Base-by-base conservation (phyloP, 306 rosid species). In the Pyrus betulifolia region DNA sequence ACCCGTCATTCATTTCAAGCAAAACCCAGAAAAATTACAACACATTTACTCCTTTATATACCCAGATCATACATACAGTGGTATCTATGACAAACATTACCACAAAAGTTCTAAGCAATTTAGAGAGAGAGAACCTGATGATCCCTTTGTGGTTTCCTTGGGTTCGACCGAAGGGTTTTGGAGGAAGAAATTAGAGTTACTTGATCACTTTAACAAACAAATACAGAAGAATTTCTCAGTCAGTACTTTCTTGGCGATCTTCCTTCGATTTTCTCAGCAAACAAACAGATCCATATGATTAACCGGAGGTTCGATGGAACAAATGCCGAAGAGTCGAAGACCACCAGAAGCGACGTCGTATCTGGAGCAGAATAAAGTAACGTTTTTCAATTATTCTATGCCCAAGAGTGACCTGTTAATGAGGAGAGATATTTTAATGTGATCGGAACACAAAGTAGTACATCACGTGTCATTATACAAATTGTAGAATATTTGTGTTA, bases 211-310 rank as follows among this genome's bases (percentile, higher is more conserved):
- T 12, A 55, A 31, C 51, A n/a, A 71, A 55, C 58, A 71, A 49
- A 49, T 18, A 19, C 40, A 70, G 27, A 70, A 17, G 63, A 70
- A 25, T 28, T 70, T 51, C 25, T 9, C 8, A n/a, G 23, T 60
- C 28, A 30, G 63, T 70, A 30, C 35, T 54, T 28, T 62, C 67
- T 62, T 33, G 67, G 11, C 4, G 2, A 54, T 31, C 31, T 19
- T 19, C n/a, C 54, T 70, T 22, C 27, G 11, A 15, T 14, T 55
- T 55, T 72, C 67, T 57, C 54, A 72, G 67, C 11, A 58, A 23
- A 15, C 55, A 72, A 38, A 58, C 23, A 58, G 76, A 72, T 58
- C 67, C 66, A 33, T n/a, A 11, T 33, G 52, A 71, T 55, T 55
- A 69, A 42, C 54, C 42, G 12, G 21, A 46, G 60, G 7, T 22